Base-by-base conservation (phyloP, 345 rosid species). In the Lepidium didymum region DNA sequence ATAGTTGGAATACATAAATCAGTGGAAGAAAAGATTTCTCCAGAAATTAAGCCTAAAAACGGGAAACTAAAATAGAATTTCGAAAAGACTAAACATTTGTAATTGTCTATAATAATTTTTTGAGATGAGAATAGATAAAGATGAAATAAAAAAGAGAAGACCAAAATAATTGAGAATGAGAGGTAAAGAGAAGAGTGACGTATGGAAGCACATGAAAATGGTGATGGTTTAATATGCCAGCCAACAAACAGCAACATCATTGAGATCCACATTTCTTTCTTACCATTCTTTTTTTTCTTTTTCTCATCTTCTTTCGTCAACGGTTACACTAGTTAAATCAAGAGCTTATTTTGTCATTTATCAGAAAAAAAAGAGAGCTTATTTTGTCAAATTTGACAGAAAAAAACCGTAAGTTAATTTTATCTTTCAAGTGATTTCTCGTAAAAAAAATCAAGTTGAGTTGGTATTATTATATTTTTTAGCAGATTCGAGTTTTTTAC, bases 261-360 rank as follows among this genome's bases (percentile, higher is more conserved):
- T 73, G 72, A 51, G 77, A 73, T 73, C 77, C 72, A 65, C 77
- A 65, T 73, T 73, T 73, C 42, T 58, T 57, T 73, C 72, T 73
- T 51, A 49, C 72, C 64, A 73, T 42, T 10, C n/a, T 40, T 33
- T 23, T 14, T 29, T 64, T 44, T 3, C 19, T 35, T 33, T 43
- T 38, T 64, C 70, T 62, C 69, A 54, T 47, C 64, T 18, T 57
- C 74, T 56, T 50, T 10, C 40, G 58, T 72, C 70, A 72, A 64
- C 76, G 69, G 15, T 16, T 71, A 16, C 56, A 44, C 69, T 10
- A n/a, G n/a, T n/a, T n/a, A n/a, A n/a, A n/a, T n/a, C n/a, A n/a
- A n/a, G 7, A 29, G 33, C 33, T 6, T 27, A 27, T 27, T 27
- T 27, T 29, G 33, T 5, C 7, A 29, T 29, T 29, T 5, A 7